These are phyloP conservation scores for Citrus maxima DNA, from an alignment of 345 rosid genomes.

Conservation along the genomic window DNA sequence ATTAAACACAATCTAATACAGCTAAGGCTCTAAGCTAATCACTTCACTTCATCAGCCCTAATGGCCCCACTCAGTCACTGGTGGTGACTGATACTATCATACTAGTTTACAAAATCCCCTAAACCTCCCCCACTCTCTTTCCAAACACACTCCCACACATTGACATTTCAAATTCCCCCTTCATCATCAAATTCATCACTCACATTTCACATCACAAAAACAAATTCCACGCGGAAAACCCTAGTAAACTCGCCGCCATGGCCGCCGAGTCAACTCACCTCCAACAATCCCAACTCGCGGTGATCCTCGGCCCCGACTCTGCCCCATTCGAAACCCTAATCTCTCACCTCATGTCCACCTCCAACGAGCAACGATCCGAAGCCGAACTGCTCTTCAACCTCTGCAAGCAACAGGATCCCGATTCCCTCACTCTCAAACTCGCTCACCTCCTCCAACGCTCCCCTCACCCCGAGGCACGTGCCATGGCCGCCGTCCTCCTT, in stretches of 20 bases:
- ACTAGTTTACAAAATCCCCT: not conserved
- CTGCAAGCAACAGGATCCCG: conserved; percentile 84
- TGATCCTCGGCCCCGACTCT: conserved; percentile 73
- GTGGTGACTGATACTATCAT: not conserved
- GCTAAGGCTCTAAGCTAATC: not conserved
- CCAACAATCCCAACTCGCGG: conserved; percentile 81
- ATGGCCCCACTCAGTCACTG: not conserved
- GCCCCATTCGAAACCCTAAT: conserved; percentile 83
- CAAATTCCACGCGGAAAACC: not conserved
- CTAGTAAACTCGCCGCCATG: conserved; percentile 40
- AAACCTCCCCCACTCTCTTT: not conserved
- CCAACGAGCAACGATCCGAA: conserved; percentile 88
- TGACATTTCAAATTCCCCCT: no score
- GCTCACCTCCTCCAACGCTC: conserved; percentile 79
- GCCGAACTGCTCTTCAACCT: conserved; percentile 89
- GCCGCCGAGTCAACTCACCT: conserved; percentile 68
- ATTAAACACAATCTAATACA: no score
- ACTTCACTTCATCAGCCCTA: not conserved
- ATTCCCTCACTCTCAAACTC: conserved; percentile 78
- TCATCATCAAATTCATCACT: not conserved
- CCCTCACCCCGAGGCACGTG: conserved; percentile 73
- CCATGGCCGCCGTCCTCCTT: conserved; percentile 94
- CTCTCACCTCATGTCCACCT: conserved; percentile 86
- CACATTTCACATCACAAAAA: not conserved
- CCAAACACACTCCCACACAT: not conserved